Percentiles rank a stretch among this genome's conserved stretches.
Evolutionary conservation across 139 green algal genomes (phyloP).

Genomic region (Dunaliella sp.): DNA sequence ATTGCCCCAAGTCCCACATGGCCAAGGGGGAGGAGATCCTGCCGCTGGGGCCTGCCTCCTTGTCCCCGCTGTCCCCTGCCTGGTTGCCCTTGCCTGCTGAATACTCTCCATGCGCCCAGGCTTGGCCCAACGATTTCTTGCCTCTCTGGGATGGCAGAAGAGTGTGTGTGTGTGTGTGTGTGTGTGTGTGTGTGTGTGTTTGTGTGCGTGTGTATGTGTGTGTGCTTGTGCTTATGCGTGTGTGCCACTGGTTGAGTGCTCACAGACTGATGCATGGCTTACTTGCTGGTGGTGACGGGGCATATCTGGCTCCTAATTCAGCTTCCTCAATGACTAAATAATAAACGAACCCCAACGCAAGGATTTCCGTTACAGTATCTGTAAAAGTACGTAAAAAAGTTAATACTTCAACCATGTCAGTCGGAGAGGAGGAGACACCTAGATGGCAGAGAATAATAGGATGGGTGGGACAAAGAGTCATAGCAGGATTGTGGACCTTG

Average conservation of each 20-base stretch:
- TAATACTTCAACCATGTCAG: too few species aligned
- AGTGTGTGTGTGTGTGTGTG: too few species aligned
- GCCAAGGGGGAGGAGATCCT: constrained; percentile 51
- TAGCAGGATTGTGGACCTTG: neutral
- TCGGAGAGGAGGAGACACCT: too few species aligned
- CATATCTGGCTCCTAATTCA: neutral
- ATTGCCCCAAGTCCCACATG: constrained; percentile 93
- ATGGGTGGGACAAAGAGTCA: neutral
- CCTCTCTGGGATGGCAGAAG: neutral
- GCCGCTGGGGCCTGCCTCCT: neutral
- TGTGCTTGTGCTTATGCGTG: too few species aligned
- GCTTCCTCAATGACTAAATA: too few species aligned
- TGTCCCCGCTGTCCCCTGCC: neutral
- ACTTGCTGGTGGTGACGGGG: neutral
- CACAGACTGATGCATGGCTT: neutral
- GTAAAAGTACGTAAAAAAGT: too few species aligned
- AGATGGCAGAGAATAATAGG: too few species aligned
- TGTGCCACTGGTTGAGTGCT: too few species aligned
- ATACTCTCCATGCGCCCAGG: constrained; percentile 19
- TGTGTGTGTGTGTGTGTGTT: too few species aligned
- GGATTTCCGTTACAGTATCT: too few species aligned
- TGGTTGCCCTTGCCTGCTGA: neutral
- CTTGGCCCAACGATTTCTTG: neutral
- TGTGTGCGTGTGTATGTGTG: too few species aligned
- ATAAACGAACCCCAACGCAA: too few species aligned